These are phyloP conservation scores for Inosperma sp. DNA, from an alignment of 768 basidiomycete species.

Conservation along the genomic window DNA sequence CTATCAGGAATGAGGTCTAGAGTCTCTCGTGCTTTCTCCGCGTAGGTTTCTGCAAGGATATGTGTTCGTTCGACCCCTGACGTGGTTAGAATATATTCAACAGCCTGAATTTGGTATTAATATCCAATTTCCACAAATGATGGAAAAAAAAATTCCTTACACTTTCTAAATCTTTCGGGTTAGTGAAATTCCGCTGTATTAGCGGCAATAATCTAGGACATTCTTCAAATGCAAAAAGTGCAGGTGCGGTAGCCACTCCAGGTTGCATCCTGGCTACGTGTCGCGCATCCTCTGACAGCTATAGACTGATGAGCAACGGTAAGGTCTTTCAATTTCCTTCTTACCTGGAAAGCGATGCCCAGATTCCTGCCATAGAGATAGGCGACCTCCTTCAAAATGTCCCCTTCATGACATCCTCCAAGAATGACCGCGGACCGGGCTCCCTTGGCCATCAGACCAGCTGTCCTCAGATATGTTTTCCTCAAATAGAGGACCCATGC, in stretches of 20 bases:
- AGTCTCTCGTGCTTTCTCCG: conserved; percentile 68
- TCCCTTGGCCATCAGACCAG: conserved; percentile 85
- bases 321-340: conserved; percentile 14
- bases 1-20: conserved; percentile 72
- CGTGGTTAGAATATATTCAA: conserved; percentile 60
- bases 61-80: conserved; percentile 77
- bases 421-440: conserved; percentile 82
- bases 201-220: conserved; percentile 70
- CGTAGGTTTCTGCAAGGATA: conserved; percentile 70
- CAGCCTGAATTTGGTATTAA: conserved; percentile 43
- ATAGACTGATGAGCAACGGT: conserved; percentile 6
- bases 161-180: conserved; percentile 73
- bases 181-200: conserved; percentile 73
- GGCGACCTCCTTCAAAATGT: conserved; percentile 82
- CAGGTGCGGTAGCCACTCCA: conserved; percentile 68
- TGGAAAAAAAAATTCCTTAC: conserved; percentile 39
- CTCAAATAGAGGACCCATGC: conserved; percentile 73
- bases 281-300: conserved; percentile 85
- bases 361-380: conserved; percentile 89
- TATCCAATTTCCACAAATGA: background rate
- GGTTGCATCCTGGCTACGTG: conserved; percentile 52
- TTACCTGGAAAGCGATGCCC: conserved; percentile 68
- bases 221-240: conserved; percentile 83
- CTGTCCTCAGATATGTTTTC: conserved; percentile 76
- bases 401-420: conserved; percentile 73